Evolutionary conservation across 1,284 basidiomycete species (phyloP).

Genomic region (Leccinum angustisporum): DNA sequence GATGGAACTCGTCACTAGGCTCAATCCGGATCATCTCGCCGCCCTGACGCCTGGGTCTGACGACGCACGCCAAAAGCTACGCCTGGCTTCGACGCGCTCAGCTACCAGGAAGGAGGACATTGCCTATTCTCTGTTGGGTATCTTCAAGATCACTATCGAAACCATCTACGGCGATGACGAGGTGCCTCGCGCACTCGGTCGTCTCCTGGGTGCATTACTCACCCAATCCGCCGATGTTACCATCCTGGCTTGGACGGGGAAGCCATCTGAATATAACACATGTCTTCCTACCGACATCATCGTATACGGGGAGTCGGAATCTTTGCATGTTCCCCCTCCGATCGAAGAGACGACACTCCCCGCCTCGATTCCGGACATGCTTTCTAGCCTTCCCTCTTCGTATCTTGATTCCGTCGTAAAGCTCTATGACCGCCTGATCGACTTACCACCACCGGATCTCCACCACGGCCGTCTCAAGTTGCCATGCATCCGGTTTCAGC

Average conservation of each 20-base stretch:
- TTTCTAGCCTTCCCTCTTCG: background rate
- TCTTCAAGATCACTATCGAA: constrained; percentile 21
- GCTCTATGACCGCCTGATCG: constrained; percentile 17
- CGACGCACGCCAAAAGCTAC: constrained; percentile 21
- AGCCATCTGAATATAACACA: constrained; percentile 23
- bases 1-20: constrained; percentile 18
- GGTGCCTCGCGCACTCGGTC: constrained; percentile 19
- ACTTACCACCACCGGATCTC: constrained; percentile 17
- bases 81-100: constrained; percentile 18
- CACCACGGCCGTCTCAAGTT: constrained; percentile 20
- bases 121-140: constrained; percentile 24
- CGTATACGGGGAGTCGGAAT: constrained; percentile 14
- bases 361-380: constrained; percentile 3
- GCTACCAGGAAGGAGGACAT: constrained; percentile 22
- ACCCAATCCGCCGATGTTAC: constrained; percentile 16
- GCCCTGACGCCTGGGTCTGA: constrained; percentile 20
- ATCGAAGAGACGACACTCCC: constrained; percentile 15
- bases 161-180: constrained; percentile 23
- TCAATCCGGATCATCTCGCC: constrained; percentile 11
- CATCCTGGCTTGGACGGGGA: constrained; percentile 23
- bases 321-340: constrained; percentile 8
- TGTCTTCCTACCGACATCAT: constrained; percentile 23
- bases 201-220: constrained; percentile 21
- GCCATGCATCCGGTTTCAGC: constrained; percentile 16
- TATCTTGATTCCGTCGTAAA: constrained; percentile 13